Evolutionary conservation across 2,329 filamentous ascomycete genomes (phyloP).

Genomic region (Leptographium lundbergii): DNA sequence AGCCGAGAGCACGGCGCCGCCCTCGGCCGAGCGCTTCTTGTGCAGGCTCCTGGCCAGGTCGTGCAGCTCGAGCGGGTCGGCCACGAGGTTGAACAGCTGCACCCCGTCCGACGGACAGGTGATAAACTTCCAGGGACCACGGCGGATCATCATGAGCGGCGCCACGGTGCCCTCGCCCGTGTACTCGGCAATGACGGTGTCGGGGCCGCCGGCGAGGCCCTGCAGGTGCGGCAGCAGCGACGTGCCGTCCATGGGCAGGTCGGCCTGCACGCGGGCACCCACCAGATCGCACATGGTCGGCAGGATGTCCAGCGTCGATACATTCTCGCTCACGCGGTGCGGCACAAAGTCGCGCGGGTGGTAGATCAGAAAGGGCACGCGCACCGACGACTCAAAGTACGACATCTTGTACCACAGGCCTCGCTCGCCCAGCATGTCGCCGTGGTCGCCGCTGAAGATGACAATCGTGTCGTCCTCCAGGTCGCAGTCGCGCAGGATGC

Average conservation of each 20-base stretch:
- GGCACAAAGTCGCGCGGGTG: constrained; percentile 62
- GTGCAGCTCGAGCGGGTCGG: constrained; percentile 63
- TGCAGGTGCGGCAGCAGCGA: constrained; percentile 71
- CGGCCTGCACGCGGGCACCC: constrained; percentile 53
- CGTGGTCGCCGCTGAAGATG: constrained; percentile 87
- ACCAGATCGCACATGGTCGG: constrained; percentile 80
- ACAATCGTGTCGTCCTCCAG: constrained; percentile 79
- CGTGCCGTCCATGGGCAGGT: constrained; percentile 73
- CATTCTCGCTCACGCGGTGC: constrained; percentile 67
- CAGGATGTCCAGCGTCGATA: constrained; percentile 82
- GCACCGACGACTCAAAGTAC: constrained; percentile 84
- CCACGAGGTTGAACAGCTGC: constrained; percentile 68
- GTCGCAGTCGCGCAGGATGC: constrained; percentile 64
- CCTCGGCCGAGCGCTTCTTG: constrained; percentile 18
- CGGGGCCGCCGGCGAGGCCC: constrained; percentile 44
- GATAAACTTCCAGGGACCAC: constrained; percentile 82
- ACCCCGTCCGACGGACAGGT: constrained; percentile 73
- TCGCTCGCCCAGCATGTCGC: constrained; percentile 90
- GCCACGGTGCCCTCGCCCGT: constrained; percentile 85
- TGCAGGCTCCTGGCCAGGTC: constrained; percentile 48
- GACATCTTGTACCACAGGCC: constrained; percentile 91
- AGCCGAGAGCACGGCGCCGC: background rate
- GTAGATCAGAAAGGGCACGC: constrained; percentile 77
- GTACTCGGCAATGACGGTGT: constrained; percentile 91
- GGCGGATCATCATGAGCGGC: constrained; percentile 87